Evolutionary conservation across 371 early-diverging fungal genomes (phyloP).

Genomic region (Rhizopus arrhizus): DNA sequence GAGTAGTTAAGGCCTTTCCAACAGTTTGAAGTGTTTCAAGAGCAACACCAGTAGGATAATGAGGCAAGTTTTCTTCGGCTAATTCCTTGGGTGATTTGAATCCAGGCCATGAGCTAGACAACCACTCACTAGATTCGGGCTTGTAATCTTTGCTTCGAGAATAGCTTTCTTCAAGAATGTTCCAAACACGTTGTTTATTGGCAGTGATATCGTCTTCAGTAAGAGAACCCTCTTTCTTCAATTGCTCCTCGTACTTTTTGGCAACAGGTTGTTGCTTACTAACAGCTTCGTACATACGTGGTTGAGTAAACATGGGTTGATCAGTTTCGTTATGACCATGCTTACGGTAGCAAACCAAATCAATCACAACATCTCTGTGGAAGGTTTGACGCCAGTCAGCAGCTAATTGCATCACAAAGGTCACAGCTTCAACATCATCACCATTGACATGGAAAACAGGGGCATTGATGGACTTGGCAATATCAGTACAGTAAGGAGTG

Average conservation of each 20-base stretch:
- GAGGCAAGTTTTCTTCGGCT: conserved; percentile 67
- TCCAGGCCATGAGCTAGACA: conserved; percentile 89
- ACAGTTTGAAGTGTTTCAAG: conserved; percentile 75
- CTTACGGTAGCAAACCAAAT: conserved; percentile 95
- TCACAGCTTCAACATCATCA: conserved; percentile 96
- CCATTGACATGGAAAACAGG: conserved; percentile 98
- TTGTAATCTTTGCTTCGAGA: conserved; percentile 86
- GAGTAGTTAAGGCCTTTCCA: conserved; percentile 77
- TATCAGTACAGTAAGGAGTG: conserved; percentile 96
- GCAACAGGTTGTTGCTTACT: conserved; percentile 80
- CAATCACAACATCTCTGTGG: conserved; percentile 95
- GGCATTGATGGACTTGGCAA: conserved; percentile 94
- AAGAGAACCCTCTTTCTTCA: conserved; percentile 83
- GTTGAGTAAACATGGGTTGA: conserved; percentile 98
- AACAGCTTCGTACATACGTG: conserved; percentile 94
- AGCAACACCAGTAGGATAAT: conserved; percentile 81
- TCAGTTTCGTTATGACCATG: conserved; percentile 99
- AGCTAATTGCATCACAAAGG: conserved; percentile 90
- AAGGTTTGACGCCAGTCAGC: conserved; percentile 94
- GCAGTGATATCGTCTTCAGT: conserved; percentile 79
- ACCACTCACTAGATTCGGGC: conserved; percentile 90
- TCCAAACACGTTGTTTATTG: conserved; percentile 90
- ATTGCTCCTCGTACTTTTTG: conserved; percentile 81
- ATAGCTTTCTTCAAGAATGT: conserved; percentile 89
- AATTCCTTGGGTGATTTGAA: conserved; percentile 83